Conservation (phyloP, 2,329 filamentous ascomycete species). For the Didymosphaeria variabile region DNA sequence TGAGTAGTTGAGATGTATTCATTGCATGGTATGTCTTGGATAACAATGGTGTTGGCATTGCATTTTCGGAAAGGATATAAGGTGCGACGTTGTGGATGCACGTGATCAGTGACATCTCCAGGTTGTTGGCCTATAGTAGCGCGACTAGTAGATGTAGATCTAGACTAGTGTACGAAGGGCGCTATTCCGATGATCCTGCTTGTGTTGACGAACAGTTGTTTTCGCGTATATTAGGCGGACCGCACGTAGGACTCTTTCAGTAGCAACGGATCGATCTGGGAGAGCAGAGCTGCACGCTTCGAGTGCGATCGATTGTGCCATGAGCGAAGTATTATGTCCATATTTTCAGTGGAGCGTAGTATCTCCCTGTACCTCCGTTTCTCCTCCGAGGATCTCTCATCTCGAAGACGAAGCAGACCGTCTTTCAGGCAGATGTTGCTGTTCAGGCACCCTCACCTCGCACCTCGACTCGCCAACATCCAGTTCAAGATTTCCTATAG, state of each 20-base stretch:
- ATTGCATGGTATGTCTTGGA: neutral
- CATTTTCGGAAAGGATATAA: too few species aligned
- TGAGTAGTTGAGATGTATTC: neutral
- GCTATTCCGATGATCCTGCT: neutral
- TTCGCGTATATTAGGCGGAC: neutral
- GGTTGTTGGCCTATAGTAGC: neutral
- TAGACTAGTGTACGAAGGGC: too few species aligned
- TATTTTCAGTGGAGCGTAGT: neutral
- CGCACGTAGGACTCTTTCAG: conserved; percentile 13
- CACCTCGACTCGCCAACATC: conserved; percentile 1
- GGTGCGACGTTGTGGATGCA: neutral
- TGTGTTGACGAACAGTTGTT: neutral
- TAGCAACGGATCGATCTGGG: conserved; percentile 8
- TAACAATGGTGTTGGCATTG: too few species aligned
- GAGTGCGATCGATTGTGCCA: conserved; percentile 18
- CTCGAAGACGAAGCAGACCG: neutral
- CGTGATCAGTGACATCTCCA: neutral
- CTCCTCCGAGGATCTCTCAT: neutral
- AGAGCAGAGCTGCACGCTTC: conserved; percentile 15
- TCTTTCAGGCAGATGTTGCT: neutral
- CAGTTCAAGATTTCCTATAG: neutral
- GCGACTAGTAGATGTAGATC: neutral
- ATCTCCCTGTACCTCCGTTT: neutral
- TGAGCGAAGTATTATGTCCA: conserved; percentile 19
- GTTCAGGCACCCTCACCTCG: conserved; percentile 1